phyloP scores from a whole-genome alignment of 768 basidiomycete species.

The Termitomyces heimii region DNA sequence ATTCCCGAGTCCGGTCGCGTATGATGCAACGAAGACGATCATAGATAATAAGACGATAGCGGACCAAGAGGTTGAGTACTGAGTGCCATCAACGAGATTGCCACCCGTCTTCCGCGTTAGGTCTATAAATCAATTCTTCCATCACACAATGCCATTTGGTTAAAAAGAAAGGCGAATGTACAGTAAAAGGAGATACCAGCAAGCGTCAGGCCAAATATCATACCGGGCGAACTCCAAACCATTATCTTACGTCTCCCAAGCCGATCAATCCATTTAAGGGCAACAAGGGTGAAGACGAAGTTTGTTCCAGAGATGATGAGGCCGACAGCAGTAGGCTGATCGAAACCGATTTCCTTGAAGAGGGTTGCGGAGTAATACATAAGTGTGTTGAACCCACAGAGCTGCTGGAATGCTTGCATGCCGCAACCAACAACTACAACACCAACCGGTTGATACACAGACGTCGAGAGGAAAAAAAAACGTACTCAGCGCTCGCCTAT shows the following conservation, averaged over 20 bases:
- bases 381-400: constrained; percentile 81
- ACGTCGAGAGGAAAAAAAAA: constrained; percentile 5
- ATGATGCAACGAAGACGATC: constrained; percentile 79
- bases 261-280: constrained; percentile 11
- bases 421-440: constrained; percentile 65
- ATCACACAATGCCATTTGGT: background rate
- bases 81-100: constrained; percentile 48
- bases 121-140: background rate
- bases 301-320: constrained; percentile 71
- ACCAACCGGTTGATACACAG: background rate
- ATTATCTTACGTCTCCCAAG: constrained; percentile 16
- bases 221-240: constrained; percentile 16
- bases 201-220: constrained; percentile 15
- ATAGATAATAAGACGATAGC: constrained; percentile 70
- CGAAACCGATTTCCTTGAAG: constrained; percentile 76
- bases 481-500: constrained; percentile 66
- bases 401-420: constrained; percentile 79
- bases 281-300: constrained; percentile 7
- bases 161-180: background rate
- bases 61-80: constrained; percentile 45
- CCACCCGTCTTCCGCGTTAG: constrained; percentile 40
- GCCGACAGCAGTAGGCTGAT: constrained; percentile 78
- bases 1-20: constrained; percentile 74
- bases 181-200: constrained; percentile 16
- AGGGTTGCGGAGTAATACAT: constrained; percentile 74